Base-by-base conservation (phyloP, 1,284 basidiomycete species). In the Tilletia indica region DNA sequence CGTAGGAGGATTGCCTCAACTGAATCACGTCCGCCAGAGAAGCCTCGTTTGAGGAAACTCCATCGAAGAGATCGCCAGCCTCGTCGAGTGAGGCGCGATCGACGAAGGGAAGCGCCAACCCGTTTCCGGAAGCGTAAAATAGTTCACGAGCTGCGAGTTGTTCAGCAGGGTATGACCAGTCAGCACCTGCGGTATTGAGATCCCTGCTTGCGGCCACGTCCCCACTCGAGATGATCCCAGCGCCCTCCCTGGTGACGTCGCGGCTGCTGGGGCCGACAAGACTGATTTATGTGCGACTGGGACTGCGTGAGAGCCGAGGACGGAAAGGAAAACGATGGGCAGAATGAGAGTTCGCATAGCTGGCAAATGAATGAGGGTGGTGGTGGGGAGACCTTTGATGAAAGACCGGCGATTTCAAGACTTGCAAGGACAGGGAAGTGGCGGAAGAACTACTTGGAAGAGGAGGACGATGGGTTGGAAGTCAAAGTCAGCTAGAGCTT, bases 121-220 rank as follows among this genome's bases (percentile, higher is more conserved):
- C 68, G 49, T 45, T 45, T 21, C 56, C 47, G 11, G 68, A 38
- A 9, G 68, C 51, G 21, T 49, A 36, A 31, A 31, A 19, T n/a
- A 69, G 47, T 21, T 69, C 48, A 19, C 68, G 68, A 31, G 68
- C 68, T 61, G 68, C 68, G 49, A 69, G 19, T 31, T 69, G 68
- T 31, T 58, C 68, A 34, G 68, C 68, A 8, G 68, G 61, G 61
- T 64, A 64, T 8, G 38, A 42, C 34, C 8, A 16, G 19, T 9
- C 19, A 19, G 51, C 51, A 19, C 51, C n/a, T 11, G 19, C 51
- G 11, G 21, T 54, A 25, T 54, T 19, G 51, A 54, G 8, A 25
- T 54, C 51, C 19, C 42, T 45, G 42, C 42, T 45, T 8, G 42
- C 42, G 42, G 42, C 42, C 42, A 8, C 42, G 42, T 45, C 42